phyloP scores from a whole-genome alignment of 2,329 filamentous ascomycete species.

The Canariomyces notabilis region DNA sequence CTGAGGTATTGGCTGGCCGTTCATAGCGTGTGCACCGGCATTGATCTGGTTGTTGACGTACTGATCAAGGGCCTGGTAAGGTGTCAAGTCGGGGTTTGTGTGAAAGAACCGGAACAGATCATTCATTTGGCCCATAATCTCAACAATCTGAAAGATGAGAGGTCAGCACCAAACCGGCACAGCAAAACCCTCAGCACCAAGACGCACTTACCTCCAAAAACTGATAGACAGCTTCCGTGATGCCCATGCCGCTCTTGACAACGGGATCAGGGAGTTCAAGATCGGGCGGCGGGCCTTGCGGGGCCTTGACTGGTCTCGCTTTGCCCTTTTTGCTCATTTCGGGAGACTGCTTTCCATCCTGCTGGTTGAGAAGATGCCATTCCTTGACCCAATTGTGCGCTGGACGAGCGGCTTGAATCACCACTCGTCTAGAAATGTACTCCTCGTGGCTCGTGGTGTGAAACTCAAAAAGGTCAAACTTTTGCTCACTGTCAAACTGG shows the following conservation, averaged over 20 bases:
- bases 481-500: constrained; percentile 72
- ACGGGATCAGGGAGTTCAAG: constrained; percentile 55
- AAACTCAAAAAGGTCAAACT: constrained; percentile 82
- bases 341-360: constrained; percentile 55
- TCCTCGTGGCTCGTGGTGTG: constrained; percentile 72
- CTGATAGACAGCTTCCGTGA: constrained; percentile 57
- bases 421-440: constrained; percentile 67
- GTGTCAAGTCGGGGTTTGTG: constrained; percentile 47
- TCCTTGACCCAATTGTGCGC: constrained; percentile 62
- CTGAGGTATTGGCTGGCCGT: constrained; percentile 45
- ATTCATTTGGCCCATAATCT: constrained; percentile 63
- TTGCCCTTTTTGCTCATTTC: constrained; percentile 66
- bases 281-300: constrained; percentile 54
- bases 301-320: constrained; percentile 53
- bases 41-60: constrained; percentile 50
- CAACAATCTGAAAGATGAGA: constrained; percentile 46
- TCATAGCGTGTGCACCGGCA: constrained; percentile 35
- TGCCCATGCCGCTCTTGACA: constrained; percentile 52
- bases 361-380: constrained; percentile 55
- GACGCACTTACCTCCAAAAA: constrained; percentile 54
- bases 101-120: constrained; percentile 57
- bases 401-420: constrained; percentile 57
- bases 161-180: constrained; percentile 24
- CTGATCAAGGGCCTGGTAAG: constrained; percentile 56
- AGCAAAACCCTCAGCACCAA: background rate